Conservation (phyloP, 129 eudicot genomes). For the Helianthus tuberosus region DNA sequence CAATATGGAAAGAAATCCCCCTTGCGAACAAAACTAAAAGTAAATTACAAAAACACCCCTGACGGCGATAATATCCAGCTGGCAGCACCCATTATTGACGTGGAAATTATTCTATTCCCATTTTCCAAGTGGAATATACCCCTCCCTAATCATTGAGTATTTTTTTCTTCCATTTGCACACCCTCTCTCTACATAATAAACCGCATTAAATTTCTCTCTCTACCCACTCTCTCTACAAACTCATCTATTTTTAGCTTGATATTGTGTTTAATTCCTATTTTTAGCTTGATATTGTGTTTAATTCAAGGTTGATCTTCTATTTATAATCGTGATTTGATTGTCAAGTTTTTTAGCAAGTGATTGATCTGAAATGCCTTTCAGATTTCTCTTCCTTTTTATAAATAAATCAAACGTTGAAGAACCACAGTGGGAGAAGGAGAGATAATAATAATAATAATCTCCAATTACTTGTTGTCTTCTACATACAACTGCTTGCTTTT, state of each 20-base stretch:
- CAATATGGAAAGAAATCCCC: constrained; percentile 35
- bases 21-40: neutral
- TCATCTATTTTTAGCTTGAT: constrained; percentile 16
- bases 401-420: constrained; percentile 54
- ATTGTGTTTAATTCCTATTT: constrained; percentile 17
- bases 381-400: constrained; percentile 49
- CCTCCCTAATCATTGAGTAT: constrained; percentile 24
- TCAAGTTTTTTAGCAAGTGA: neutral
- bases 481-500: constrained; percentile 18
- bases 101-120: constrained; percentile 45
- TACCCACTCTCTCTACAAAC: constrained; percentile 5
- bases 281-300: neutral
- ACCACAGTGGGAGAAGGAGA: constrained; percentile 72
- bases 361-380: constrained; percentile 50
- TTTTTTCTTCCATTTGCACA: neutral
- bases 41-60: constrained; percentile 10
- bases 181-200: constrained; percentile 9
- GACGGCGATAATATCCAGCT: constrained; percentile 21
- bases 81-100: constrained; percentile 40
- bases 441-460: constrained; percentile 55
- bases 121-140: constrained; percentile 42
- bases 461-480: neutral
- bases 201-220: constrained; percentile 33
- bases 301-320: neutral
- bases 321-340: neutral